Conservation (phyloP, 2,329 filamentous ascomycete genomes). For the Hyphodiscus sp. region DNA sequence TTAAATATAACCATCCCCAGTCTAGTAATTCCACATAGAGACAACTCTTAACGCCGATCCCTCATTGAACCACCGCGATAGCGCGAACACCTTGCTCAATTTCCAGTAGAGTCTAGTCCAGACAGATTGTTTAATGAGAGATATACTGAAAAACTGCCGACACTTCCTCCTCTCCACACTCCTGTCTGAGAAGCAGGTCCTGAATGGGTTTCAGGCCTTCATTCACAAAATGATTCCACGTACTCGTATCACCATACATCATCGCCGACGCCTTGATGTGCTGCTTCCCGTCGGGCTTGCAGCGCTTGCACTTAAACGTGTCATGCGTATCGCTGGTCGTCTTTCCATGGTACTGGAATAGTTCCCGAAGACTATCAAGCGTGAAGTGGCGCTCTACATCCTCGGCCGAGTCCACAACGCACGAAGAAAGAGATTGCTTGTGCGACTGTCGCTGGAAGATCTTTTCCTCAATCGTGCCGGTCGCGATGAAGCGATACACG, state of each 20-base stretch:
- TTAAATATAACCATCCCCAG: too few relatives aligned
- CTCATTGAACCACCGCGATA: neutral
- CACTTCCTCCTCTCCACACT: constrained; percentile 70
- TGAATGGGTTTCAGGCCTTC: constrained; percentile 75
- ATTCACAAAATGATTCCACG: constrained; percentile 98
- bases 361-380: constrained; percentile 79
- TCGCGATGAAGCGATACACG: constrained; percentile 98
- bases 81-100: neutral
- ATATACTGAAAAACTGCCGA: constrained; percentile 99
- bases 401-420: constrained; percentile 92
- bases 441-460: constrained; percentile 98
- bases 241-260: constrained; percentile 95
- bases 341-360: constrained; percentile 84
- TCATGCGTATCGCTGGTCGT: constrained; percentile 94
- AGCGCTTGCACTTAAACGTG: constrained; percentile 97
- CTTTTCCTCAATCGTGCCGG: constrained; percentile 97
- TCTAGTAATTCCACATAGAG: too few relatives aligned
- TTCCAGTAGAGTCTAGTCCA: neutral
- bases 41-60: neutral
- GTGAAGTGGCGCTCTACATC: constrained; percentile 97
- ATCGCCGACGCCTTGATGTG: constrained; percentile 87
- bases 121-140: constrained; percentile 55
- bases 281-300: constrained; percentile 80
- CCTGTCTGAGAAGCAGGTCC: constrained; percentile 83
- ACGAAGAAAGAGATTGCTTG: constrained; percentile 93